Conservation (phyloP, 2,329 filamentous ascomycete species). For the Plectosphaerella sp. region DNA sequence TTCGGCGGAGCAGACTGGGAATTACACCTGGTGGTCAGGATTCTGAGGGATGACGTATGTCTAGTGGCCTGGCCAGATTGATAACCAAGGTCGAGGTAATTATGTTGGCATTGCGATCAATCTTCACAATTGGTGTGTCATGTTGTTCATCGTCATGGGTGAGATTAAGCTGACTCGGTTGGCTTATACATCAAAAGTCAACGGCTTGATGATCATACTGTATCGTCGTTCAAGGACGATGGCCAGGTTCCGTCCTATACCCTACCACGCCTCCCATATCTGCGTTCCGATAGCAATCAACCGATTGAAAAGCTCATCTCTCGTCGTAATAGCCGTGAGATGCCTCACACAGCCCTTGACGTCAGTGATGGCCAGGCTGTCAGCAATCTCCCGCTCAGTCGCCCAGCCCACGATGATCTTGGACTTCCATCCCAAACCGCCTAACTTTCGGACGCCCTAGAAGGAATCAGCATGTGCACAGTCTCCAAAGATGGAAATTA, state of each 20-base stretch:
- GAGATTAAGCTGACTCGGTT: too few species aligned
- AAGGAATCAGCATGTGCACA: background rate
- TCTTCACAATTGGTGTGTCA: too few species aligned
- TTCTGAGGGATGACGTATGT: background rate
- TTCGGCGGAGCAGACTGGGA: conserved; percentile 9
- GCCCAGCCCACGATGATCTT: conserved; percentile 81
- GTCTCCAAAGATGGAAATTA: background rate
- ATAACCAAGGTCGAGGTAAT: too few species aligned
- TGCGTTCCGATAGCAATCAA: conserved; percentile 71
- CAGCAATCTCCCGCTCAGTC: conserved; percentile 66
- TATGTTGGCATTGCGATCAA: too few species aligned
- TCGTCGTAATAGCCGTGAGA: conserved; percentile 65
- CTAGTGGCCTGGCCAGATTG: too few species aligned
- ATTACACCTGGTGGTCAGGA: conserved; percentile 11
- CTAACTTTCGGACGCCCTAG: conserved; percentile 62
- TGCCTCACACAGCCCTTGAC: conserved; percentile 49
- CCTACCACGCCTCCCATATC: conserved; percentile 76
- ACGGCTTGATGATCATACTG: too few species aligned
- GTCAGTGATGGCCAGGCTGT: conserved; percentile 67
- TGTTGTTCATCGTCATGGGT: too few species aligned
- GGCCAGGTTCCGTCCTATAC: background rate
- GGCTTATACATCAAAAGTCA: too few species aligned
- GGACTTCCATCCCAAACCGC: conserved; percentile 79
- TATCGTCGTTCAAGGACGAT: too few species aligned
- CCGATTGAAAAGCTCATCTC: conserved; percentile 80